Evolutionary conservation across 2,329 filamentous ascomycete genomes (phyloP), one percentile per base, ranked within the genome.

Genomic region (Colletotrichum truncatum): DNA sequence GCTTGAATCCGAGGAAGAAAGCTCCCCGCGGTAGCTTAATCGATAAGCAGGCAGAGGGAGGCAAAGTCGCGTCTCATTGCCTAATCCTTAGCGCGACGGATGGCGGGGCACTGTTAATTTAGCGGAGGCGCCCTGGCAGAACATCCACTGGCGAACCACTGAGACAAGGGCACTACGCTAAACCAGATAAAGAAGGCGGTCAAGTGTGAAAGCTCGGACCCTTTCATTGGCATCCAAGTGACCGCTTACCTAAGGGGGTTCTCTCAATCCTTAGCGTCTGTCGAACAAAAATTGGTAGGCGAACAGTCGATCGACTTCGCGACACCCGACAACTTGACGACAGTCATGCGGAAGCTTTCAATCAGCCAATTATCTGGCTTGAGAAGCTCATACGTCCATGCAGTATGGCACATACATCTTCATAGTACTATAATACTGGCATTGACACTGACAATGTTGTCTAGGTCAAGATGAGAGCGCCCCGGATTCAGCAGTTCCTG

Each of bases 391-490:
- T 4, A 14, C 41, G 30, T 28, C 5, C 14, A 45, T 23, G 11
- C 28, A 3, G 18, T 11, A 51, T 12, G n/a, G n/a, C n/a, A n/a
- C n/a, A n/a, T n/a, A n/a, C n/a, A n/a, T n/a, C n/a, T n/a, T n/a
- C n/a, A n/a, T n/a, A n/a, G n/a, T n/a, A n/a, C n/a, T n/a, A n/a
- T n/a, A 8, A 28, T 14, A 21, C 11, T 10, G 25, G 28, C 38
- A 48, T 66, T 57, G 36, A 30, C 21, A 14, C 36, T 66, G 28
- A 66, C 30, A n/a, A n/a, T 46, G 12, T 14, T 18, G 4, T 9
- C 21, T 12, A 67, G 64, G 48, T 49, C 63, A 68, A 36, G n/a
- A 69, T 69, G 67, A 66, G 51, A 58, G 63, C 66, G 36, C 56
- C 55, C 32, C 39, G 63, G 51, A 60, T 69, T 41, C 60, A 60